A percentile compares a stretch with the other conserved stretches of the same genome.
Evolutionary conservation across 768 basidiomycete genomes (phyloP).

Genomic region (Leccinum subgranulosum): DNA sequence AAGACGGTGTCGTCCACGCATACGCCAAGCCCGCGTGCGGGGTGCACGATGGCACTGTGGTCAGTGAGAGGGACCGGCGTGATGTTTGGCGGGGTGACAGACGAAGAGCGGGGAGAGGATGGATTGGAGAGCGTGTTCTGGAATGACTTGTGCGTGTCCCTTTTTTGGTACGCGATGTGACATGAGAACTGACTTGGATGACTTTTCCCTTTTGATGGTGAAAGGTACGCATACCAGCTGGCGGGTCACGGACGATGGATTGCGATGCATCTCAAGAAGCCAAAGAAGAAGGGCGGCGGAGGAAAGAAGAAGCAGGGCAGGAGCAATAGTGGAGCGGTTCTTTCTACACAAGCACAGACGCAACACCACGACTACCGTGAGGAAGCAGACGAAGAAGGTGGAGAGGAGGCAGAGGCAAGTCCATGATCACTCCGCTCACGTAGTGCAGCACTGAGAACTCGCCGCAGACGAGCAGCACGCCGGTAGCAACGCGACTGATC

Average conservation of each 20-base stretch:
- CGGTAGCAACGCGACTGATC: background rate
- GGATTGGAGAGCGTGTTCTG: slow-evolving; percentile 81
- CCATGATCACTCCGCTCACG: background rate
- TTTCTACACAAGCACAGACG: background rate
- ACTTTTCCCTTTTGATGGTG: background rate
- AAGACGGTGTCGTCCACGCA: slow-evolving; percentile 60
- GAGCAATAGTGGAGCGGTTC: background rate
- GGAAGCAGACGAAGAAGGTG: slow-evolving; percentile 15
- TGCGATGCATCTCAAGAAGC: slow-evolving; percentile 63
- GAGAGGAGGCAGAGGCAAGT: slow-evolving; percentile 10
- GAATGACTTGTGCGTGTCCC: slow-evolving; percentile 62
- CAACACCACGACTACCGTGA: slow-evolving; percentile 4
- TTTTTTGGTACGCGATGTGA: background rate
- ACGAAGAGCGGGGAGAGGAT: slow-evolving; percentile 85
- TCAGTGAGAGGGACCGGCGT: slow-evolving; percentile 62
- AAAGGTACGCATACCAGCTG: slow-evolving; percentile 76
- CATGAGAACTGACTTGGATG: background rate
- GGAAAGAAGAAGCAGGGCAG: slow-evolving; percentile 40
- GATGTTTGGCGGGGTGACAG: slow-evolving; percentile 85
- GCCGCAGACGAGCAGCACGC: slow-evolving; percentile 1
- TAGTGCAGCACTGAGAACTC: background rate
- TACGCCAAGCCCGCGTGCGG: slow-evolving; percentile 68
- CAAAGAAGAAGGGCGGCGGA: slow-evolving; percentile 49
- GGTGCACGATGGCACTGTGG: slow-evolving; percentile 90
- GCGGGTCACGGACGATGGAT: slow-evolving; percentile 76